A percentile compares a stretch with the other conserved stretches of the same genome.
These are phyloP conservation scores for Yamadazyma pseudoaaseri DNA, from an alignment of 1,139 yeast genomes.

Conservation along the genomic window DNA sequence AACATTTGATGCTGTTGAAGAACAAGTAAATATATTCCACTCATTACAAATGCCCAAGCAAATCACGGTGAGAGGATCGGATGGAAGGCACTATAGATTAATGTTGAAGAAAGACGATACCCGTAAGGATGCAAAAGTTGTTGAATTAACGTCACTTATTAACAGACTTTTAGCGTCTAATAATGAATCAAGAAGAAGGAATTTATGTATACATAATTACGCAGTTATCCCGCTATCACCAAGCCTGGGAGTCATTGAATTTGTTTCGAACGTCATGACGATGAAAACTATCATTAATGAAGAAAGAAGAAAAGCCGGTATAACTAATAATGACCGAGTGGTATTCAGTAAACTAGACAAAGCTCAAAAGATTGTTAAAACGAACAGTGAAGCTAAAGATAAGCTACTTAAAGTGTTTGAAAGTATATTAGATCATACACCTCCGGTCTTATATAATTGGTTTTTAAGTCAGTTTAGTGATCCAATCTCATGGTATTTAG, in stretches of 20 bases:
- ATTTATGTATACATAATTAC: constrained; percentile 72
- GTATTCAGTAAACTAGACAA: constrained; percentile 35
- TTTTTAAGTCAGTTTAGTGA: constrained; percentile 86
- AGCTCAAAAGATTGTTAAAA: constrained; percentile 37
- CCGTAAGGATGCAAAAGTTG: constrained; percentile 90
- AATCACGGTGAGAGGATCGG: constrained; percentile 72
- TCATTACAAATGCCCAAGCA: constrained; percentile 89
- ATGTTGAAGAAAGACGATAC: constrained; percentile 92
- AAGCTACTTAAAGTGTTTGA: constrained; percentile 28
- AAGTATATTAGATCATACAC: constrained; percentile 40
- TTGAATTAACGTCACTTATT: constrained; percentile 88
- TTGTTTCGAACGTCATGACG: constrained; percentile 85
- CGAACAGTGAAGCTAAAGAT: constrained; percentile 10
- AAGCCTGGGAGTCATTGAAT: constrained; percentile 86
- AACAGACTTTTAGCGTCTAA: constrained; percentile 69
- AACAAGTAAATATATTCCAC: constrained; percentile 63
- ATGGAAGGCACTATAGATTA: constrained; percentile 67
- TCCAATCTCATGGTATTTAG: constrained; percentile 83
- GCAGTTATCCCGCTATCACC: constrained; percentile 89
- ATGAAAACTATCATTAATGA: constrained; percentile 65
- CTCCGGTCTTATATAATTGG: constrained; percentile 86
- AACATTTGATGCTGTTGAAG: constrained; percentile 58
- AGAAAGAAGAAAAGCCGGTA: constrained; percentile 40
- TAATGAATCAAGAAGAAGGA: constrained; percentile 71
- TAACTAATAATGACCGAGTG: constrained; percentile 29